These are phyloP conservation scores for Solanum tacnaense DNA, from an alignment of 257 asterid genomes.

Conservation along the genomic window DNA sequence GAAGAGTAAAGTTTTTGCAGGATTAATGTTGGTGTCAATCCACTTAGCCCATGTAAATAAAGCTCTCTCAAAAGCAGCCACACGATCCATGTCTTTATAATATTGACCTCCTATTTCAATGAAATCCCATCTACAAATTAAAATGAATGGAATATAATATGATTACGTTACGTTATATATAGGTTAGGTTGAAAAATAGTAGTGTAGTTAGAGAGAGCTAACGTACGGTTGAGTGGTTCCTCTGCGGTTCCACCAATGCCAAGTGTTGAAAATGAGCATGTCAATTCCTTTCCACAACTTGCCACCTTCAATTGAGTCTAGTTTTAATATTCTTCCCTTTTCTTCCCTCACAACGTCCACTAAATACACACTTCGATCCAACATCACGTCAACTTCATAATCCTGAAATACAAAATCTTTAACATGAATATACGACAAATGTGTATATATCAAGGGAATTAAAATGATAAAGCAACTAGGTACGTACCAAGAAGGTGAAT, in stretches of 20 bases:
- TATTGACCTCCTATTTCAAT: conserved; percentile 48
- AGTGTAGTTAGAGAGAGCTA: conserved; percentile 3
- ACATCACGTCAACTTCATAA: conserved; percentile 43
- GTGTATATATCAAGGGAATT: neutral
- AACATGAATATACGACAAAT: neutral
- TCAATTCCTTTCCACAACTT: conserved; percentile 52
- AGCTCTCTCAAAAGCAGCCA: conserved; percentile 69
- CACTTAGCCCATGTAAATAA: conserved; percentile 70
- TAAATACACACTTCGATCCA: conserved; percentile 49
- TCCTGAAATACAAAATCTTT: conserved; percentile 21
- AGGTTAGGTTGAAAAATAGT: neutral
- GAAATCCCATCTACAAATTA: conserved; percentile 46
- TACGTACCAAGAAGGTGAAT: conserved; percentile 13
- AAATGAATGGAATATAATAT: neutral
- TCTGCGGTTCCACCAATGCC: conserved; percentile 93
- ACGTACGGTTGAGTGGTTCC: conserved; percentile 60
- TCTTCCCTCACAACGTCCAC: conserved; percentile 53
- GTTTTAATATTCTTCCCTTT: conserved; percentile 41
- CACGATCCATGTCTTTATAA: conserved; percentile 73
- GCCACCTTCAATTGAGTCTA: conserved; percentile 62
- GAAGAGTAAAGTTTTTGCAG: conserved; percentile 48
- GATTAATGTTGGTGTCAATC: conserved; percentile 70
- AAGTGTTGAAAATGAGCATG: conserved; percentile 67
- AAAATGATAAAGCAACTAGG: neutral
- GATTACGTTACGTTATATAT: neutral